These are phyloP conservation scores for Amylostereum areolatum DNA, from an alignment of 1,284 basidiomycete species.

Conservation along the genomic window DNA sequence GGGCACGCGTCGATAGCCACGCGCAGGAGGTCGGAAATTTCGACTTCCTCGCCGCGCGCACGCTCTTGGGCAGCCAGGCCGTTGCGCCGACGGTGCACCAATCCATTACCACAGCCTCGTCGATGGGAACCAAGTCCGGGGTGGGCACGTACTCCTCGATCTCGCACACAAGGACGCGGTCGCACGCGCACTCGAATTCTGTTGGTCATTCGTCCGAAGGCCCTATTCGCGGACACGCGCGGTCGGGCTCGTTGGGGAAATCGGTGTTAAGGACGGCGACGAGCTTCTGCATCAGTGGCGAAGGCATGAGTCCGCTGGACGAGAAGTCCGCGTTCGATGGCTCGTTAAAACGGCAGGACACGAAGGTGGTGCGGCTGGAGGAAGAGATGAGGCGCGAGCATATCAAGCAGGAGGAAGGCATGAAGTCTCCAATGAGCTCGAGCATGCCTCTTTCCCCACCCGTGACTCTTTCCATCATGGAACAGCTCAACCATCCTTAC, in stretches of 20 bases:
- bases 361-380: slow-evolving; percentile 34
- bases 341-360: slow-evolving; percentile 34
- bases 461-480: neutral
- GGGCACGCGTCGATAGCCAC: slow-evolving; percentile 18
- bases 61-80: slow-evolving; percentile 56
- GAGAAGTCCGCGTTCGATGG: slow-evolving; percentile 36
- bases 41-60: slow-evolving; percentile 55
- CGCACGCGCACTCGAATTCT: slow-evolving; percentile 26
- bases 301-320: slow-evolving; percentile 20
- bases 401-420: slow-evolving; percentile 8
- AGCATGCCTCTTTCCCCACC: neutral
- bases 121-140: slow-evolving; percentile 13
- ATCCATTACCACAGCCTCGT: slow-evolving; percentile 14
- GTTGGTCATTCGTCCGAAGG: slow-evolving; percentile 26
- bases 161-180: slow-evolving; percentile 33
- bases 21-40: slow-evolving; percentile 25
- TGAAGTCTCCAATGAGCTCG: neutral
- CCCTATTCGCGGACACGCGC: slow-evolving; percentile 41
- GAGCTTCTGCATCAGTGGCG: slow-evolving; percentile 22
- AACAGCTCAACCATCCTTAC: neutral
- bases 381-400: slow-evolving; percentile 16
- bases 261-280: slow-evolving; percentile 46
- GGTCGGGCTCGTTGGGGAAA: slow-evolving; percentile 56
- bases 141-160: slow-evolving; percentile 21
- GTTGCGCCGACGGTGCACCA: slow-evolving; percentile 42